Base-by-base conservation (phyloP, 1,284 basidiomycete genomes). In the Cryptococcus sp. region DNA sequence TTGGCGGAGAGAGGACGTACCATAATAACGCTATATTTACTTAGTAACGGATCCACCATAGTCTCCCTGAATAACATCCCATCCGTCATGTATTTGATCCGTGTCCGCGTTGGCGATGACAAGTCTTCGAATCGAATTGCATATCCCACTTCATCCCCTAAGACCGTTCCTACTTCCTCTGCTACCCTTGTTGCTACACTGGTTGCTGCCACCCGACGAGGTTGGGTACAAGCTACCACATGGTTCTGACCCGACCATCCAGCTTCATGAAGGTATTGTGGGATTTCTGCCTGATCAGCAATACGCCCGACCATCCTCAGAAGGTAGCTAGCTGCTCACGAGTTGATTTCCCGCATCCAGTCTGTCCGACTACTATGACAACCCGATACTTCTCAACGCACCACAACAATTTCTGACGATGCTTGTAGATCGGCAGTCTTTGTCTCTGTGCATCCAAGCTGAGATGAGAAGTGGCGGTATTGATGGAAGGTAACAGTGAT, bases 51-150 rank as follows among this genome's bases (percentile, higher is more conserved):
- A 66, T 97, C 91, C 36, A 90, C 79, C 60, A 98, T 82, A 34
- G 90, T 87, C 77, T 98, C 96, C 53, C 94, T 85, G 65, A 99
- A 91, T 23, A 99, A 82, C 83, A 97, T 93, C 40, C 96, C 94
- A 71, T 99, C 96, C 24, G 96, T 98, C 82, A 98, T 83, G 76
- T 98, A 98, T 52, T 92, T 84, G 69, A 98, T 88, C n/a, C 88
- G 81, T 0, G 94, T 98, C 46, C 82, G 78, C 49, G 85, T 79
- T 67, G 85, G 85, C 69, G 81, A 82, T 64, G 86, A 88, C 42
- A 92, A 82, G 67, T 98, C 93, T 73, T 99, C 96, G 61, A 98
- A 98, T 11, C 96, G 86, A 60, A 99, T 97, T 2, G 91, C 90
- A 72, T 98, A 99, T 7, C 96, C 94, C 48, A 91, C 92, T 79